Conservation (phyloP, 176 grass and related monocot genomes). For the Areca catechu region DNA sequence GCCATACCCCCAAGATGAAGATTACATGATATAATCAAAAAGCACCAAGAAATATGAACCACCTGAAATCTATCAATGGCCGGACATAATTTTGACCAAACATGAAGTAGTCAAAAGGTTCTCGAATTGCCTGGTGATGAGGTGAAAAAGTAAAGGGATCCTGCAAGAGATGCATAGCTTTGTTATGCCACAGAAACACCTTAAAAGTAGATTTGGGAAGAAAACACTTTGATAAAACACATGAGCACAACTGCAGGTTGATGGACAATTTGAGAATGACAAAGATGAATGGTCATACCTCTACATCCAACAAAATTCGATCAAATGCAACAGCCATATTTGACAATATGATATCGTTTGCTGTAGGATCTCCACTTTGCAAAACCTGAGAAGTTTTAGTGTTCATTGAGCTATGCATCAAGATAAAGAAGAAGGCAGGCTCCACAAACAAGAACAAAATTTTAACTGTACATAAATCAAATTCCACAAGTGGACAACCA, state of each 20-base stretch:
- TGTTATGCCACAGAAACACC: background rate
- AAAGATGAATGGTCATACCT: slow-evolving; percentile 36
- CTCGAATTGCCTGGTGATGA: slow-evolving; percentile 79
- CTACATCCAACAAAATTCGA: slow-evolving; percentile 60
- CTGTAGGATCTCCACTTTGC: slow-evolving; percentile 60
- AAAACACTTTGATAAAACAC: too few species aligned
- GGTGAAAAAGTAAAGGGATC: slow-evolving; percentile 74
- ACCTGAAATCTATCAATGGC: slow-evolving; percentile 82
- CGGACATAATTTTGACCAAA: slow-evolving; percentile 98
- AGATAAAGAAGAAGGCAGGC: too few species aligned
- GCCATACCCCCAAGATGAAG: too few species aligned
- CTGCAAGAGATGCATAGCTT: slow-evolving; percentile 46
- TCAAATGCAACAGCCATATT: slow-evolving; percentile 82
- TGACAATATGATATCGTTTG: slow-evolving; percentile 51
- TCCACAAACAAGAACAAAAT: too few species aligned
- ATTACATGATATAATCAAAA: background rate
- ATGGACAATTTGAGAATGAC: slow-evolving; percentile 1
- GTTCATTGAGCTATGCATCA: background rate
- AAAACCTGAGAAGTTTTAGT: slow-evolving; percentile 39
- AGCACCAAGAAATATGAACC: slow-evolving; percentile 25
- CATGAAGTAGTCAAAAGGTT: slow-evolving; percentile 95
- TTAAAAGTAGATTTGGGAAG: background rate
- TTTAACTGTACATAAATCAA: too few species aligned
- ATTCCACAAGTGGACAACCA: too few species aligned
- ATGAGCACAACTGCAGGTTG: too few species aligned